Base-by-base conservation (phyloP, 306 rosid genomes). In the Chamaecrista fasciculata region DNA sequence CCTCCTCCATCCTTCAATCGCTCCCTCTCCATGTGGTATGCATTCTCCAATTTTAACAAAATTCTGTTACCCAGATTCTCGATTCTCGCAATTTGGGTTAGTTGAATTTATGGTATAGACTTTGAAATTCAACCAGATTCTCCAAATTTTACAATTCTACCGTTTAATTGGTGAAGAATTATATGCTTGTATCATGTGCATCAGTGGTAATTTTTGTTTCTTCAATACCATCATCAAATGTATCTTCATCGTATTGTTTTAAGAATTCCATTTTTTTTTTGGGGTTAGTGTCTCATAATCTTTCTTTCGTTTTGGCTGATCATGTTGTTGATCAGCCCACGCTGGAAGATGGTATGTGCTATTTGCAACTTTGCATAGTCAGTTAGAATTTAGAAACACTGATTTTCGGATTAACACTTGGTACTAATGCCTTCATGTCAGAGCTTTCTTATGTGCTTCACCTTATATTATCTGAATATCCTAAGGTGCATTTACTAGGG, bases 1-100 rank as follows among this genome's bases (percentile, higher is more conserved):
- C 87, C 6, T 90, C 97, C 9, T 89, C 99, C 12, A 95, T 95
- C 62, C 99, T 95, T 63, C 97, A 95, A 76, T 95, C 99, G 42
- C 99, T 95, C 73, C 95, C 97, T 76, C 99, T 95, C 52, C 97
- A 95, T 60, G 96, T 95, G 89, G 99, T 95, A 78, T 46, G 78
- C 73, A 42, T 4, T 40, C 69, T 28, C 2, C 40, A 49, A 66
- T 16, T 40, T 55, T 24, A 6, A 23, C 11, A 26, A 40, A 21
- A 28, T 26, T 62, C n/a, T 49, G 11, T 23, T 67, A 49, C 40
- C 24, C 67, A 21, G 55, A 28, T 33, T 26, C 20, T 40, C 11
- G 11, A n/a, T 16, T 8, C 23, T 34, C n/a, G 34, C 60, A 24
- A 49, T 61, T 67, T 62, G 31, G 76, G 51, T 71, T 5, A 66